Conservation (phyloP, 163 green algal genomes). For the Scenedesmus sp. region DNA sequence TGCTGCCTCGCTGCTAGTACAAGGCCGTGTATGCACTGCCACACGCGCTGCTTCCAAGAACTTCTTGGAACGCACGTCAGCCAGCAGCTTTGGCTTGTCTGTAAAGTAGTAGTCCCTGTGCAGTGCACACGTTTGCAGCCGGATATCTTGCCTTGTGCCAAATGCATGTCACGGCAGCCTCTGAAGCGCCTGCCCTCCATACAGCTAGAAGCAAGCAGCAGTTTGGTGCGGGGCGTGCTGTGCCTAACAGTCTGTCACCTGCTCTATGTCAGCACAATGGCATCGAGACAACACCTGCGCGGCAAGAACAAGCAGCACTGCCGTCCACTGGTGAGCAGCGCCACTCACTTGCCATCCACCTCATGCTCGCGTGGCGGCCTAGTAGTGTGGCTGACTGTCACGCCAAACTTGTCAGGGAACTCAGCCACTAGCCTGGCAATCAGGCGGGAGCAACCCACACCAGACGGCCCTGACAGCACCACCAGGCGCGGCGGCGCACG, state of each 20-base stretch:
- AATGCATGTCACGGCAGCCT: no score
- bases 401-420: constrained; percentile 73
- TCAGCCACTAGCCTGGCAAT: constrained; percentile 67
- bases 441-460: constrained; percentile 67
- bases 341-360: constrained; percentile 56
- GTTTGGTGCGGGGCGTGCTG: neutral
- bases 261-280: no score
- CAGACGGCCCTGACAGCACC: constrained; percentile 74
- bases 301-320: neutral
- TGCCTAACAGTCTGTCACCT: neutral
- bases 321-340: constrained; percentile 44
- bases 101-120: constrained; percentile 67
- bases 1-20: constrained; percentile 26
- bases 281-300: neutral
- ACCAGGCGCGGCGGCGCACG: constrained; percentile 74
- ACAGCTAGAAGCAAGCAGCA: neutral
- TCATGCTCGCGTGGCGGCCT: constrained; percentile 69
- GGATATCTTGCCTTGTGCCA: no score
- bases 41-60: constrained; percentile 65
- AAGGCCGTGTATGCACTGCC: constrained; percentile 7
- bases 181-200: no score
- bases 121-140: neutral
- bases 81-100: constrained; percentile 58
- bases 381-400: constrained; percentile 77
- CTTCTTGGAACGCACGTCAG: constrained; percentile 53